phyloP scores from a whole-genome alignment of 352 stramenopile species.

The Phytophthora syringae region DNA sequence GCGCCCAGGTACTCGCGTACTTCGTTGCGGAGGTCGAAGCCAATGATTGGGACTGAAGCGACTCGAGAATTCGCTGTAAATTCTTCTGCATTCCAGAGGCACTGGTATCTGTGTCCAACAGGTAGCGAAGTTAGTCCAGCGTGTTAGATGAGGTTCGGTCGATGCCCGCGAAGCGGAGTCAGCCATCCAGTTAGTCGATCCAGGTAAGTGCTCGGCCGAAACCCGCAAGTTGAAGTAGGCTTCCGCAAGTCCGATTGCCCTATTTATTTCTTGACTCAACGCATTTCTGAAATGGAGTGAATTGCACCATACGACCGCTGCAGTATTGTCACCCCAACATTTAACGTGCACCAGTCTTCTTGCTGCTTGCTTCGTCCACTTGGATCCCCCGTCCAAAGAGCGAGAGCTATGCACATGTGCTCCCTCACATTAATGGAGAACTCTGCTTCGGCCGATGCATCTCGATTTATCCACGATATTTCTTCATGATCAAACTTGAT shows the following conservation, averaged over 20 bases:
- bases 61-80: conserved; percentile 20
- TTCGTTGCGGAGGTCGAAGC: conserved; percentile 5
- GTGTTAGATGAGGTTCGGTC: conserved; percentile 10
- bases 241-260: conserved; percentile 29
- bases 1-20: conserved; percentile 11
- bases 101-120: conserved; percentile 14
- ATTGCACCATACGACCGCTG: conserved; percentile 28
- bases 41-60: conserved; percentile 17
- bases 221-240: conserved; percentile 22
- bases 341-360: conserved; percentile 24
- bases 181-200: conserved; percentile 30
- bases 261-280: conserved; percentile 45
- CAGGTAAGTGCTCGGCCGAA: conserved; percentile 15
- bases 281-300: conserved; percentile 11
- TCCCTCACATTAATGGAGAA: conserved; percentile 47
- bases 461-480: not conserved
- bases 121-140: conserved; percentile 24
- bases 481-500: conserved; percentile 13
- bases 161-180: conserved; percentile 32
- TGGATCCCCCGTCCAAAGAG: conserved; percentile 20
- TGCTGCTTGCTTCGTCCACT: not conserved
- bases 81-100: too few species aligned
- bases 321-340: conserved; percentile 39
- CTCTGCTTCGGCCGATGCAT: too few species aligned
- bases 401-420: conserved; percentile 32